Base-by-base conservation (phyloP, 129 eudicot species). In the Ambrosia trifida region DNA sequence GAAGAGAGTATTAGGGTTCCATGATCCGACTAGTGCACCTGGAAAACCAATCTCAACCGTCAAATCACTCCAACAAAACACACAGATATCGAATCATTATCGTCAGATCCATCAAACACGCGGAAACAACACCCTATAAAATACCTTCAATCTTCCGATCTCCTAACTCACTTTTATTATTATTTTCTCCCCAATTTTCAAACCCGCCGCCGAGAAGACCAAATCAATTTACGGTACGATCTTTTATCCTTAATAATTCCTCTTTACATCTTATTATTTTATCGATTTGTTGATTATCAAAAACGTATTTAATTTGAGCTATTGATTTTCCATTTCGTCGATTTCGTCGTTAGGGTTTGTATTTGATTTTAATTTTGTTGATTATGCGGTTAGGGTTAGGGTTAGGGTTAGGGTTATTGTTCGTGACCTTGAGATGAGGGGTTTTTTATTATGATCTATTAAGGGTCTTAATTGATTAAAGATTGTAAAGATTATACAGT, bases 41-140 rank as follows among this genome's bases (percentile, higher is more conserved):
- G 4, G 0, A 14, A 30, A 13, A 40, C 46, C 24, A 32, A 75
- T 75, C 73, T 53, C 4, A 9, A 19, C 73, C 72, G 79, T 75
- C 52, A 8, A 38, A 54, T 52, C 66, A 24, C 11, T 56, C 65
- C 33, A 65, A 68, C 17, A 2, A 72, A 24, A 75, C 58, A 40
- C 73, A 65, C 2, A 47, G 14, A 40, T 20, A 63, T 44, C 19
- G 4, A 40, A 41, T 53, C 72, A 65, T 8, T 4, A 54, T 64
- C 79, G 45, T 66, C 44, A 14, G 65, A 74, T 72, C 67, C 66
- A 43, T 53, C 58, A 46, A 30, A 69, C 59, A 7, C 47, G 30
- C 14, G 7, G 13, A 38, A 20, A 4, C 2, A 56, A 7, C 16
- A 56, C 75, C 53, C 56, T n/a, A 72, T 72, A 57, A 57, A 57